Evolutionary conservation across 1,284 basidiomycete species (phyloP).

Genomic region (Ustilago sp.): DNA sequence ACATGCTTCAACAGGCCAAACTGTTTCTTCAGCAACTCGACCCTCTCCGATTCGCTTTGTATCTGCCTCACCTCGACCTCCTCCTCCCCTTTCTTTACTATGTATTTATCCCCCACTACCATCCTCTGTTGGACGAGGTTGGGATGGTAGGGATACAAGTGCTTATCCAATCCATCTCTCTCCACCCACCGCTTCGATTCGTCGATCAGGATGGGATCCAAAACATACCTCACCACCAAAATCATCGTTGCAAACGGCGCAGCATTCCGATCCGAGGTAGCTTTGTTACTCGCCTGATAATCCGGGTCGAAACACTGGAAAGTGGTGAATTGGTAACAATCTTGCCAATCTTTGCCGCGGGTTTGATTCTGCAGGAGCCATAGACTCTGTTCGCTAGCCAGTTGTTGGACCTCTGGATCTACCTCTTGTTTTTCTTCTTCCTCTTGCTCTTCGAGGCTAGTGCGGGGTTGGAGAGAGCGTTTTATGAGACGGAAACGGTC

Average conservation of each 20-base stretch:
- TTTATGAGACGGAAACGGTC: slow-evolving; percentile 27
- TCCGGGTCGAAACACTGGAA: slow-evolving; percentile 27
- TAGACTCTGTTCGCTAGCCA: neutral
- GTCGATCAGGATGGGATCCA: neutral
- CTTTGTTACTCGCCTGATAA: slow-evolving; percentile 19
- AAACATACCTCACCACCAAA: slow-evolving; percentile 24
- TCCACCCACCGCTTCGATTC: neutral
- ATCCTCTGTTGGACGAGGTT: slow-evolving; percentile 28
- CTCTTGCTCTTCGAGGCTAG: slow-evolving; percentile 10
- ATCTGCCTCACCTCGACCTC: neutral
- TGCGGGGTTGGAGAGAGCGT: slow-evolving; percentile 7
- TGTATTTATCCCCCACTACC: slow-evolving; percentile 30
- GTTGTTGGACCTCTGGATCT: too few species aligned
- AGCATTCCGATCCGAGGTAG: slow-evolving; percentile 8
- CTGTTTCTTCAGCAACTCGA: slow-evolving; percentile 26
- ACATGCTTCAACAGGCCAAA: slow-evolving; percentile 36
- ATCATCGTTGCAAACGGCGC: slow-evolving; percentile 33
- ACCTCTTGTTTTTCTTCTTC: too few species aligned
- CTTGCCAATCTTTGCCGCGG: slow-evolving; percentile 18
- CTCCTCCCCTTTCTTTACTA: slow-evolving; percentile 14
- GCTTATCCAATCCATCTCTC: slow-evolving; percentile 11
- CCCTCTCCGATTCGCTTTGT: slow-evolving; percentile 23
- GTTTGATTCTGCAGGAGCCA: slow-evolving; percentile 40
- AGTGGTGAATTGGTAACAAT: slow-evolving; percentile 36
- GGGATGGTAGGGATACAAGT: slow-evolving; percentile 47